Percentiles rank a stretch among this genome's conserved stretches.
Evolutionary conservation across 805 yeast species (phyloP).

Genomic region (Nakazawaea siamensis): DNA sequence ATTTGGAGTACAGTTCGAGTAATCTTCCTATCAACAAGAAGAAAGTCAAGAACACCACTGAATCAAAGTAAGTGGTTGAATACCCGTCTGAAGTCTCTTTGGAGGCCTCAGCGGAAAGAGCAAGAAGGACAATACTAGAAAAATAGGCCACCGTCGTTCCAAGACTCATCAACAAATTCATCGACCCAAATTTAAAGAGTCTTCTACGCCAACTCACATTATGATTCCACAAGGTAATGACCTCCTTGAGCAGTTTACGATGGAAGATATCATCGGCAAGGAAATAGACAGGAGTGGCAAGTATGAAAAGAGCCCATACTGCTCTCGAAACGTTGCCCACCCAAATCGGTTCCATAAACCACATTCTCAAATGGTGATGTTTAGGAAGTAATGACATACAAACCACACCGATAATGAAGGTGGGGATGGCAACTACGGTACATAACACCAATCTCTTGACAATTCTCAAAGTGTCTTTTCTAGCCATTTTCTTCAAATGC

Average conservation of each 20-base stretch:
- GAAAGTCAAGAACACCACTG: constrained; percentile 69
- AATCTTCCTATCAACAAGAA: constrained; percentile 65
- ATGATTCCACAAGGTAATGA: constrained; percentile 47
- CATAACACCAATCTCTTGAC: constrained; percentile 39
- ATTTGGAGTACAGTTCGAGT: constrained; percentile 58
- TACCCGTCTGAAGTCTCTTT: constrained; percentile 29
- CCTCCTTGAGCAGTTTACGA: constrained; percentile 52
- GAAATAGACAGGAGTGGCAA: constrained; percentile 68
- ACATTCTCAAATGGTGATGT: constrained; percentile 31
- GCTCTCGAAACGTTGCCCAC: constrained; percentile 50
- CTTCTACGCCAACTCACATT: constrained; percentile 48
- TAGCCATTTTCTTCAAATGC: constrained; percentile 42
- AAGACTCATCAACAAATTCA: constrained; percentile 64
- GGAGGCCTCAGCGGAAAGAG: constrained; percentile 29
- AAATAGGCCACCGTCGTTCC: constrained; percentile 71
- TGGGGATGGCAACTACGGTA: constrained; percentile 47
- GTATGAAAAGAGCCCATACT: constrained; percentile 56
- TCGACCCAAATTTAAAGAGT: constrained; percentile 64
- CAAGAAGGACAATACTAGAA: constrained; percentile 53
- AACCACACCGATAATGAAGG: constrained; percentile 62
- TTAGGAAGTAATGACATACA: constrained; percentile 53
- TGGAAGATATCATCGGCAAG: constrained; percentile 72
- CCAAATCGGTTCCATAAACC: constrained; percentile 59
- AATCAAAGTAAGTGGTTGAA: constrained; percentile 66
- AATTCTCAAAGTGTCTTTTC: constrained; percentile 37